Percentiles rank a stretch among this genome's conserved stretches.
Evolutionary conservation across 2,329 filamentous ascomycete species (phyloP).

Genomic region (Drechslerella dactyloides): DNA sequence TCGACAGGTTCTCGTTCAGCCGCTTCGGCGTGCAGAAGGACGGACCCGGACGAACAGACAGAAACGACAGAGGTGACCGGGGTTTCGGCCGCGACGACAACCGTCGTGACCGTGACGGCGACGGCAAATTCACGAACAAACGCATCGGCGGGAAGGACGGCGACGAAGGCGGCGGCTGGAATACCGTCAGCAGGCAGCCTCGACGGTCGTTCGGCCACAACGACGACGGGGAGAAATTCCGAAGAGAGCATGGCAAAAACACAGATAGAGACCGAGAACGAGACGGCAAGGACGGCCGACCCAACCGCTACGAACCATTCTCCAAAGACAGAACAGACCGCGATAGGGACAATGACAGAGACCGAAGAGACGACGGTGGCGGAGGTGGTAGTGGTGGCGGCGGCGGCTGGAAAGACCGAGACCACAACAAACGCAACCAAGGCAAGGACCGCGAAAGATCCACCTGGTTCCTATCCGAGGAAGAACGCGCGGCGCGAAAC

Average conservation of each 20-base stretch:
- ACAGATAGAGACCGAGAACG: constrained; percentile 27
- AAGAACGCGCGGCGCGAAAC: constrained; percentile 38
- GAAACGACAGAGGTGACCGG: constrained; percentile 52
- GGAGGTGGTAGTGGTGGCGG: constrained; percentile 26
- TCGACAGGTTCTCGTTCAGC: constrained; percentile 52
- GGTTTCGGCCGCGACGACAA: constrained; percentile 52
- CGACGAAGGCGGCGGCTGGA: constrained; percentile 54
- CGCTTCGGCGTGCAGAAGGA: constrained; percentile 53
- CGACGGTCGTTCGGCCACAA: constrained; percentile 55
- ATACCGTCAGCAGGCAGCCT: constrained; percentile 54
- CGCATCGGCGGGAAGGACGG: constrained; percentile 35
- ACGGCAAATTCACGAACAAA: constrained; percentile 2
- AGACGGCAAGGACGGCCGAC: constrained; percentile 32
- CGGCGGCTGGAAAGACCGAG: constrained; percentile 54
- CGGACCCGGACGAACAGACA: constrained; percentile 51
- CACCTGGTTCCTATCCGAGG: constrained; percentile 55
- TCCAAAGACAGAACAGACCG: constrained; percentile 35
- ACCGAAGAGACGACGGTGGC: constrained; percentile 50
- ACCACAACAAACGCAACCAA: constrained; percentile 51
- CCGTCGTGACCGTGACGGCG: constrained; percentile 51
- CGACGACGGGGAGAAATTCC: constrained; percentile 56
- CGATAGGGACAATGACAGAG: constrained; percentile 52
- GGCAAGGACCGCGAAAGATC: constrained; percentile 53
- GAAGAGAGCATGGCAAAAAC: constrained; percentile 39
- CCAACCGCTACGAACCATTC: constrained; percentile 46